A percentile compares a stretch with the other conserved stretches of the same genome.
phyloP scores from a whole-genome alignment of 352 stramenopile genomes.

The Aphanomyces cochlioides region DNA sequence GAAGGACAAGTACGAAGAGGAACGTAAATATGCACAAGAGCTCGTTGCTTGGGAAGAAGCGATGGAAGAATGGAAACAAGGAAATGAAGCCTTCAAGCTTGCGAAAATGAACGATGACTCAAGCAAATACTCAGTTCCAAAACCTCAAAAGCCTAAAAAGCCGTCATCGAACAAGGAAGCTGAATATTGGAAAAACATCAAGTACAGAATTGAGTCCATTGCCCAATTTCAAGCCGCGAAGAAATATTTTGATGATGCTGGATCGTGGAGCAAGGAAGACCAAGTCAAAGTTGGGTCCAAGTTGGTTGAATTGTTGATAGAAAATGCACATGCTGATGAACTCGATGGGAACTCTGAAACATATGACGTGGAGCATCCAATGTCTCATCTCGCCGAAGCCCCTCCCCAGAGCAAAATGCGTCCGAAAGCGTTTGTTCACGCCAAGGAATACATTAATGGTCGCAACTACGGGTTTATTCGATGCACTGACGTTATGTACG shows the following conservation, averaged over 20 bases:
- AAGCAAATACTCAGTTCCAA: no score
- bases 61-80: slow-evolving; percentile 33
- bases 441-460: slow-evolving; percentile 78
- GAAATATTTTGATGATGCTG: slow-evolving; percentile 64
- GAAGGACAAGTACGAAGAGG: slow-evolving; percentile 1
- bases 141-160: neutral
- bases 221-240: slow-evolving; percentile 34
- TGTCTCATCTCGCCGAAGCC: slow-evolving; percentile 39
- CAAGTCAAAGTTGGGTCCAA: slow-evolving; percentile 88
- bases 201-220: no score
- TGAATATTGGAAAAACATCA: neutral
- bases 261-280: slow-evolving; percentile 81
- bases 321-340: slow-evolving; percentile 50
- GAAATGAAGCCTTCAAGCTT: slow-evolving; percentile 39
- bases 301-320: slow-evolving; percentile 73
- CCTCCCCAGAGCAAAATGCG: slow-evolving; percentile 35
- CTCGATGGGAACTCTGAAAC: slow-evolving; percentile 15
- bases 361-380: slow-evolving; percentile 38
- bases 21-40: no score
- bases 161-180: neutral
- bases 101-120: slow-evolving; percentile 18
- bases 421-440: slow-evolving; percentile 55
- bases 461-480: slow-evolving; percentile 68
- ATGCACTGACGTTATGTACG: slow-evolving; percentile 45
- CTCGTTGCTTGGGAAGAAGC: neutral